Base-by-base conservation (phyloP, 768 basidiomycete species). In the Mrakia blollopis region DNA sequence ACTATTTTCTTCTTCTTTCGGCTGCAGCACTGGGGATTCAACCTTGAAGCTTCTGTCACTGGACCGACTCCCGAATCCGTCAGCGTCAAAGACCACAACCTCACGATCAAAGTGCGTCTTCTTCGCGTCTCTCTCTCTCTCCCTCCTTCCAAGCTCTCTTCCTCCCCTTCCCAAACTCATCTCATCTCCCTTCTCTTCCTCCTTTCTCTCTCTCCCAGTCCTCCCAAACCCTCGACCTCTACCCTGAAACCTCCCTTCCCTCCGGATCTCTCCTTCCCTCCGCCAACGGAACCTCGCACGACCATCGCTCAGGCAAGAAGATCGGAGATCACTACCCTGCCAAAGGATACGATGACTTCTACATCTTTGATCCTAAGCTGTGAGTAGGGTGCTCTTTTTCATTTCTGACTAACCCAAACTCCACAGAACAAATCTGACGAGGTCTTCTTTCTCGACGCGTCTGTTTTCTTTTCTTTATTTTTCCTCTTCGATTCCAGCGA, bases 331-430 rank as follows among this genome's bases (percentile, higher is more conserved):
- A 65, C 8, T 78, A 78, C 68, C 77, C 77, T 7, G 54, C 57
- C 10, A 71, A 37, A 28, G 77, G 77, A 18, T 74, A 70, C 52
- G 77, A 78, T 37, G 72, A 78, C 52, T 78, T 69, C 44, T 78
- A 78, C 61, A 32, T 78, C 47, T 78, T 78, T 44, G 73, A 74
- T 41, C 54, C 28, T 7, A 69, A 63, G 28, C 35, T 37, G 65
- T 68, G 65, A 68, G 65, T 68, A 2, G 68, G 16, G 2, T 8
- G 32, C 30, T 37, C 32, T 18, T 1, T 4, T 30, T 8, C 28
- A 25, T 41, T 72, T 5, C 10, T 0, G n/a, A n/a, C 3, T 28
- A 35, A 39, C 1, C 8, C 44, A 44, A n/a, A n/a, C 39, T 41
- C 11, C 11, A 10, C n/a, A 4, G 50, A 52, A 47, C 41, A 14